phyloP scores from a whole-genome alignment of 495 filamentous ascomycete genomes.

The Trichoderma virens region DNA sequence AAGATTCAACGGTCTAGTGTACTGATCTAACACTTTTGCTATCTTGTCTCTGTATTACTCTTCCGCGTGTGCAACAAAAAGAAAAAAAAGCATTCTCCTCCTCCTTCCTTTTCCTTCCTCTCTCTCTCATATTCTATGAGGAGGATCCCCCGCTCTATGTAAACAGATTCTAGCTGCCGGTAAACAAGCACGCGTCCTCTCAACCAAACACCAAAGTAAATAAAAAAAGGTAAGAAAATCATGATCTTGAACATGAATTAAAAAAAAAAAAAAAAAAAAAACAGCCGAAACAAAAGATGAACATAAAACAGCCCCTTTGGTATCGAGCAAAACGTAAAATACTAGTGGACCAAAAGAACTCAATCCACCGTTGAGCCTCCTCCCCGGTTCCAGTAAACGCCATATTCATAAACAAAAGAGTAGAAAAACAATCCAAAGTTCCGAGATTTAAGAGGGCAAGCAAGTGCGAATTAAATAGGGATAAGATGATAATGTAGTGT shows the following conservation, averaged over 20 bases:
- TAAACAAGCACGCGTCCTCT: not conserved
- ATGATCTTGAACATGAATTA: not conserved
- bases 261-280: not conserved
- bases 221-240: slow-evolving; percentile 4
- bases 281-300: not conserved
- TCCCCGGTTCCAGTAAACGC: not conserved
- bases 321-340: slow-evolving; percentile 1
- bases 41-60: not conserved
- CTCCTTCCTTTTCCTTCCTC: slow-evolving; percentile 20
- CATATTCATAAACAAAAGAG: not conserved
- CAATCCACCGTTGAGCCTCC: not conserved
- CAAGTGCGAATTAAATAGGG: not conserved
- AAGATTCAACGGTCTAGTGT: not conserved
- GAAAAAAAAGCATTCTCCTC: slow-evolving; percentile 35
- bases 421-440: not conserved
- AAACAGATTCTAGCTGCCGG: not conserved
- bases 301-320: slow-evolving; percentile 2
- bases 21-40: not conserved
- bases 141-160: not conserved
- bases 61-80: slow-evolving; percentile 1
- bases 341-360: not conserved
- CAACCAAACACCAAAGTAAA: not conserved
- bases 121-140: slow-evolving; percentile 13
- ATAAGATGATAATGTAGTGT: not conserved
- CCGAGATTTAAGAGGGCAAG: not conserved